A percentile compares a stretch with the other conserved stretches of the same genome.
Conservation (phyloP, 768 basidiomycete species). For the Collybiopsis confluens region DNA sequence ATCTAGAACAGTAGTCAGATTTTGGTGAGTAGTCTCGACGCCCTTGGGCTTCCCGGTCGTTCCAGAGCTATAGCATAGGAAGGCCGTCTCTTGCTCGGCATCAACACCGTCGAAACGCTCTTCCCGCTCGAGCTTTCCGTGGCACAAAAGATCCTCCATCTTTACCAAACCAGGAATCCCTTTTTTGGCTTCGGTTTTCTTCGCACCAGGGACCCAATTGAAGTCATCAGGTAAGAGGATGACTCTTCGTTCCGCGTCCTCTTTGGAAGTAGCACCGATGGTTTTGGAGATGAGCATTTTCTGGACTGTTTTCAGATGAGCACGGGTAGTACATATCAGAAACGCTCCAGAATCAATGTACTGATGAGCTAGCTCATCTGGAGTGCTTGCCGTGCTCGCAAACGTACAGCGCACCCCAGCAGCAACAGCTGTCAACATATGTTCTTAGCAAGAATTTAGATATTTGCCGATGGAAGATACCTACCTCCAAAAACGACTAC, state of each 20-base stretch:
- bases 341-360: constrained; percentile 63
- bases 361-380: constrained; percentile 53
- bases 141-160: constrained; percentile 47
- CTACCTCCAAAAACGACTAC: constrained; percentile 33
- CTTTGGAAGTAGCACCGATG: constrained; percentile 24
- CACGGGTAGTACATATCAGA: constrained; percentile 60
- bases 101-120: constrained; percentile 49
- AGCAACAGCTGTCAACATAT: constrained; percentile 35
- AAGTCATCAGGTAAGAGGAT: constrained; percentile 49
- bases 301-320: constrained; percentile 46
- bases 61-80: constrained; percentile 59
- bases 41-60: constrained; percentile 79
- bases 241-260: constrained; percentile 49
- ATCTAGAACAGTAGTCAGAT: constrained; percentile 56
- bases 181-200: constrained; percentile 20
- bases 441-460: neutral
- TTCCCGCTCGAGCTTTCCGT: constrained; percentile 46
- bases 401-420: constrained; percentile 49
- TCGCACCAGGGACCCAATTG: constrained; percentile 38
- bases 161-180: constrained; percentile 28
- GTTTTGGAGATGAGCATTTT: constrained; percentile 42
- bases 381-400: constrained; percentile 50
- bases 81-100: constrained; percentile 51
- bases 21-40: constrained; percentile 59
- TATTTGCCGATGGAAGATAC: neutral